These are phyloP conservation scores for Suillus lakei DNA, from an alignment of 768 basidiomycete species.

Conservation along the genomic window DNA sequence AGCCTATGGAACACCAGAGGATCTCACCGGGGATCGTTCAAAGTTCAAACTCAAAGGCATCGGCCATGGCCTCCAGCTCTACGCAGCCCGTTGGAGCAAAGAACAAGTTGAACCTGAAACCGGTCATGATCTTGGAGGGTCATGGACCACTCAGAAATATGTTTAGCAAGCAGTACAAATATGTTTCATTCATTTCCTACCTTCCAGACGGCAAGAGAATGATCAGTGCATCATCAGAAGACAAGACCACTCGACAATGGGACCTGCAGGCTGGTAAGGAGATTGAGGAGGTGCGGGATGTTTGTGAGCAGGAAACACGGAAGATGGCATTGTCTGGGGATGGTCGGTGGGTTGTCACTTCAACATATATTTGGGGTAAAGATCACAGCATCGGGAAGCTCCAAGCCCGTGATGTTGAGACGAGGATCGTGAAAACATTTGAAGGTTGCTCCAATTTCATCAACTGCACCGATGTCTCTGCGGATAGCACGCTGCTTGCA, in stretches of 20 bases:
- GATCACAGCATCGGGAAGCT: background rate
- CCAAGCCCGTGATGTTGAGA: background rate
- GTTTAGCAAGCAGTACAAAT: background rate
- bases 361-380: background rate
- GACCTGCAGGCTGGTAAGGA: background rate
- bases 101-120: background rate
- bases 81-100: background rate
- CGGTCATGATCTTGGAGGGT: background rate
- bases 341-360: background rate
- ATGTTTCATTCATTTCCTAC: constrained; percentile 1
- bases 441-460: accelerated
- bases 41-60: too few species aligned
- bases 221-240: constrained; percentile 18
- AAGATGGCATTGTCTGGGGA: background rate
- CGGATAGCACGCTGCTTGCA: constrained; percentile 9
- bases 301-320: background rate
- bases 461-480: background rate
- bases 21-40: background rate
- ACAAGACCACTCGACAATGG: constrained; percentile 7
- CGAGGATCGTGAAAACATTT: background rate
- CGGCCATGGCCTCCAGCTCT: background rate
- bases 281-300: background rate
- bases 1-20: background rate
- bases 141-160: background rate
- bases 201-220: constrained; percentile 12